Percentiles rank a stretch among this genome's conserved stretches.
Evolutionary conservation across 2,329 filamentous ascomycete species (phyloP).

Genomic region (Alternaria consortialis): DNA sequence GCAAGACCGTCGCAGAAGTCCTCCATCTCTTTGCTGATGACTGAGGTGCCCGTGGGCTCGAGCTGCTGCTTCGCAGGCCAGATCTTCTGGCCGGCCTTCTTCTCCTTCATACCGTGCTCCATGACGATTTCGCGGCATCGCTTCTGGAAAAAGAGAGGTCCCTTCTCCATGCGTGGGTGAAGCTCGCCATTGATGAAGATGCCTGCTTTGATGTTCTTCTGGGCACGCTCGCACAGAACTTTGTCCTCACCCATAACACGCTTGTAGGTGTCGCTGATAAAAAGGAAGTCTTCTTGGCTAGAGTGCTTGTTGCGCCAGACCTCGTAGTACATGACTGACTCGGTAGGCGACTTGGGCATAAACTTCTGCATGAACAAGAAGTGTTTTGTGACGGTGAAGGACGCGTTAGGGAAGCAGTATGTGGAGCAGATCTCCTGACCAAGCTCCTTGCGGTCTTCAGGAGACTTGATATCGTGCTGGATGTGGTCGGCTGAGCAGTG

Average conservation of each 20-base stretch:
- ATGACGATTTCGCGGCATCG: slow-evolving; percentile 59
- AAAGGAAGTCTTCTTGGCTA: slow-evolving; percentile 65
- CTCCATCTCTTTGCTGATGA: slow-evolving; percentile 36
- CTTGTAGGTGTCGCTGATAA: slow-evolving; percentile 68
- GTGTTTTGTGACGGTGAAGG: slow-evolving; percentile 51
- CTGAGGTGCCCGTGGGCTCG: slow-evolving; percentile 25
- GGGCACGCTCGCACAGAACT: slow-evolving; percentile 66
- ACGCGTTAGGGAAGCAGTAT: slow-evolving; percentile 46
- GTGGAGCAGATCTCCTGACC: slow-evolving; percentile 42
- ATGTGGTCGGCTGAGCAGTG: slow-evolving; percentile 42
- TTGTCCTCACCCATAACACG: slow-evolving; percentile 72
- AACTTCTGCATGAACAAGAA: slow-evolving; percentile 72
- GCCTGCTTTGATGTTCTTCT: slow-evolving; percentile 68
- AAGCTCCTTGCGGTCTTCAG: slow-evolving; percentile 33
- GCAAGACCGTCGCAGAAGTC: slow-evolving; percentile 41
- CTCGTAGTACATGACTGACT: slow-evolving; percentile 68
- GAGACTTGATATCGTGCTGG: slow-evolving; percentile 44
- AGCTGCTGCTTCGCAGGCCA: slow-evolving; percentile 60
- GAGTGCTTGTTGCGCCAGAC: slow-evolving; percentile 69
- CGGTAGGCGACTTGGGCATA: slow-evolving; percentile 62
- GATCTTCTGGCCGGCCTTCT: slow-evolving; percentile 57
- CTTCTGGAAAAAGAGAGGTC: slow-evolving; percentile 66
- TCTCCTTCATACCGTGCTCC: slow-evolving; percentile 60
- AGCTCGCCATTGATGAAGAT: slow-evolving; percentile 70
- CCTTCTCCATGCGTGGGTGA: slow-evolving; percentile 69